Conservation (phyloP, 2,329 filamentous ascomycete genomes). For the Sclerotinia nivalis region DNA sequence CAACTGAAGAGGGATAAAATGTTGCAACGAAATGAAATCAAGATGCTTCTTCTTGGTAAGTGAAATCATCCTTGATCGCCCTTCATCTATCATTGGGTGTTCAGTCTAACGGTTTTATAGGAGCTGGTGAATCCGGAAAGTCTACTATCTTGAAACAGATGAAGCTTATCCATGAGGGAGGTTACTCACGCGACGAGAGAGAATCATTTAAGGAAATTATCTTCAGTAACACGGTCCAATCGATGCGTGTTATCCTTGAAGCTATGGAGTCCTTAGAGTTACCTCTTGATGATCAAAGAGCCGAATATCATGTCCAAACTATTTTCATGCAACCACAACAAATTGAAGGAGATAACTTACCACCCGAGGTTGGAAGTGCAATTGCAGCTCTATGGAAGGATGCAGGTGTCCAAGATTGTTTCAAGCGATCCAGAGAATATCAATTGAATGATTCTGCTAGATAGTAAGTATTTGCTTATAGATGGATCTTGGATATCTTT, state of each 20-base stretch:
- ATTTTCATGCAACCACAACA: constrained; percentile 50
- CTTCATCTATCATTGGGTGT: constrained; percentile 12
- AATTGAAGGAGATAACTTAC: constrained; percentile 81
- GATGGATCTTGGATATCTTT: background rate
- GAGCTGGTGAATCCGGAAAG: constrained; percentile 94
- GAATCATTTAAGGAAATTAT: constrained; percentile 94
- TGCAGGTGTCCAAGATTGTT: constrained; percentile 77
- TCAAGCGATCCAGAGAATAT: constrained; percentile 86
- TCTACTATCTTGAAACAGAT: constrained; percentile 95
- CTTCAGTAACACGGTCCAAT: constrained; percentile 91
- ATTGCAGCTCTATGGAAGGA: constrained; percentile 86
- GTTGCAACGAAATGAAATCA: constrained; percentile 99
- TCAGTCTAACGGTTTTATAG: constrained; percentile 27
- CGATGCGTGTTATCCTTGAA: constrained; percentile 87
- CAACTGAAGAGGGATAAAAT: constrained; percentile 98
- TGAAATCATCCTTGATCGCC: constrained; percentile 30
- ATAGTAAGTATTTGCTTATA: constrained; percentile 64
- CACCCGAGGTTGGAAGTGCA: constrained; percentile 73
- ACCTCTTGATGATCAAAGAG: constrained; percentile 66
- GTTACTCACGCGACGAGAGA: constrained; percentile 95
- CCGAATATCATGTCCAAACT: constrained; percentile 42
- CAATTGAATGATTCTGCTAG: constrained; percentile 92
- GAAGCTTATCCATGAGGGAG: constrained; percentile 99
- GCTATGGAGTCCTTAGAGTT: constrained; percentile 88
- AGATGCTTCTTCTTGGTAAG: constrained; percentile 97